Evolutionary conservation across 2,329 filamentous ascomycete genomes (phyloP).

Genomic region (Fonsecaea erecta): DNA sequence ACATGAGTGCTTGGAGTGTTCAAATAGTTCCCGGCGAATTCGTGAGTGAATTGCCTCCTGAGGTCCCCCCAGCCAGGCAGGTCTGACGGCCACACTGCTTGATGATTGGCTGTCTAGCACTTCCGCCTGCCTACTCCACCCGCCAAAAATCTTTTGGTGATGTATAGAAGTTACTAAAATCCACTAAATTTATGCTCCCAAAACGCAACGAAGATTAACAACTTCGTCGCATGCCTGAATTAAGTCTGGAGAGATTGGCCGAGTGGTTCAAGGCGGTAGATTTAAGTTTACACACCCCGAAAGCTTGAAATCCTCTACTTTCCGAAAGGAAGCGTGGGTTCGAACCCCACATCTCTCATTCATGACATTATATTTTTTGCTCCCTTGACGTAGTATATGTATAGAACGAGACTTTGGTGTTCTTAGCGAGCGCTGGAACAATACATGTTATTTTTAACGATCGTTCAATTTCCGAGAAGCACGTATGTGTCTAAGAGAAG

Average conservation of each 20-base stretch:
- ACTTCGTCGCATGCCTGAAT: neutral
- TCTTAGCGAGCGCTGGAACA: too few species aligned
- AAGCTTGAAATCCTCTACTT: slow-evolving; percentile 14
- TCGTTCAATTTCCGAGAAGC: too few species aligned
- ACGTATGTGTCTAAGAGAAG: too few species aligned
- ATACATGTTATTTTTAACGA: too few species aligned
- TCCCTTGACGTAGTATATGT: too few species aligned
- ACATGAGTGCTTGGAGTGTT: neutral
- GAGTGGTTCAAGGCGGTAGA: slow-evolving; percentile 30
- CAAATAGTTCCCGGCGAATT: neutral
- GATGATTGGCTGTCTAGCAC: neutral
- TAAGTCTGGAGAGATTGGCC: slow-evolving; percentile 6
- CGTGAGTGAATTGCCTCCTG: too few species aligned
- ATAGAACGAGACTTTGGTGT: too few species aligned
- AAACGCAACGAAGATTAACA: neutral
- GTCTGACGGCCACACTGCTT: neutral
- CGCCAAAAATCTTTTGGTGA: neutral
- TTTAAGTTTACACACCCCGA: slow-evolving; percentile 11
- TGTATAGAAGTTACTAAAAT: neutral
- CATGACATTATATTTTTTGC: too few species aligned
- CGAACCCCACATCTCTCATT: slow-evolving; percentile 28
- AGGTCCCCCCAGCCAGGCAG: neutral
- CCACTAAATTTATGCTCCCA: neutral
- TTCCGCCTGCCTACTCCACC: neutral
- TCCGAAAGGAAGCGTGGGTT: slow-evolving; percentile 27